These are phyloP conservation scores for Tuber melanosporum DNA, from an alignment of 495 filamentous ascomycete species.

Conservation along the genomic window DNA sequence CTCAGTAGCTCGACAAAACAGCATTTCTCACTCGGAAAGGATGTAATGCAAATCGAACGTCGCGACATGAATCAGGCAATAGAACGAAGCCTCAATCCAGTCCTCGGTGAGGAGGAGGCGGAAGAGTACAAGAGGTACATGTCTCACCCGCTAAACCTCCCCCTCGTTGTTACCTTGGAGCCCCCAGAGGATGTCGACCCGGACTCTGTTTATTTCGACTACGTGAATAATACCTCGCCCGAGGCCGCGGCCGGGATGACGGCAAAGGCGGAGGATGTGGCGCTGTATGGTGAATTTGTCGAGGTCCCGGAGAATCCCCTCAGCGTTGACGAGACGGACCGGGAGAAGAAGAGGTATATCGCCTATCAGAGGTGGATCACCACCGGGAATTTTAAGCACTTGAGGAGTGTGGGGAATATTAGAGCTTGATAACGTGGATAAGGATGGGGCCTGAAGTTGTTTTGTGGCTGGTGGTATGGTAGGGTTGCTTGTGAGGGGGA, in stretches of 20 bases:
- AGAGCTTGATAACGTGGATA: conserved; percentile 12
- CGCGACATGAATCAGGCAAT: conserved; percentile 47
- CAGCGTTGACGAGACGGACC: conserved; percentile 78
- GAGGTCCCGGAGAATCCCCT: conserved; percentile 71
- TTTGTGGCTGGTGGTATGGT: background rate
- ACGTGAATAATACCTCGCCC: conserved; percentile 35
- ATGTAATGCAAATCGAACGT: conserved; percentile 38
- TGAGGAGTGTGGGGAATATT: conserved; percentile 28
- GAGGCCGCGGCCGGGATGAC: conserved; percentile 42
- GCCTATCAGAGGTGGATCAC: conserved; percentile 87
- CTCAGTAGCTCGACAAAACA: conserved; percentile 28
- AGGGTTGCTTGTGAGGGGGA: background rate
- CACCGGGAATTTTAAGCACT: conserved; percentile 39
- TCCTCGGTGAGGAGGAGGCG: conserved; percentile 51
- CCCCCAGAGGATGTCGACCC: conserved; percentile 45
- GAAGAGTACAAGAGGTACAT: conserved; percentile 89
- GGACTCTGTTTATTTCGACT: conserved; percentile 31
- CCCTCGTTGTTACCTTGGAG: conserved; percentile 75
- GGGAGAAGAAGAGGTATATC: conserved; percentile 85
- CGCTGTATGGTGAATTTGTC: conserved; percentile 68
- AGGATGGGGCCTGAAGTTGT: background rate
- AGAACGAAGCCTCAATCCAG: conserved; percentile 39
- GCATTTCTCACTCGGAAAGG: conserved; percentile 29
- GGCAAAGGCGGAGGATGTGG: conserved; percentile 60
- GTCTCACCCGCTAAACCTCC: conserved; percentile 79